A percentile compares a stretch with the other conserved stretches of the same genome.
These are phyloP conservation scores for Botryotinia narcissicola DNA, from an alignment of 2,329 filamentous ascomycete species.

Conservation along the genomic window DNA sequence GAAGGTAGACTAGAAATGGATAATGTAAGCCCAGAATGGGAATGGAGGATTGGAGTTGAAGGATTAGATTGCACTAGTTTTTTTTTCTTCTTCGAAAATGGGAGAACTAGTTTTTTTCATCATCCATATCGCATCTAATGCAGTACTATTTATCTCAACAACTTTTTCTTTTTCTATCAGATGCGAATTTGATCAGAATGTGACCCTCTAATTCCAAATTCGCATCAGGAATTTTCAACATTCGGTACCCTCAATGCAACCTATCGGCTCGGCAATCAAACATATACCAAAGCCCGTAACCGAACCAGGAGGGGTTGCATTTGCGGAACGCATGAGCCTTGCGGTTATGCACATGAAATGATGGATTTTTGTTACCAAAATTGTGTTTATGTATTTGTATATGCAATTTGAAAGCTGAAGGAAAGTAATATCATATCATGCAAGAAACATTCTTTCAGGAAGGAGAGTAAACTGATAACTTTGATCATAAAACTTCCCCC, in stretches of 20 bases:
- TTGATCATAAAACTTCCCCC: not conserved
- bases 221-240: not conserved
- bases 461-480: not conserved
- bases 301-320: not conserved
- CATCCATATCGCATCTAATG: not conserved
- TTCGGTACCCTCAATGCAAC: not conserved
- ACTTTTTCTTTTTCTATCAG: not conserved
- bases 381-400: not conserved
- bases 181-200: not conserved
- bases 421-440: not conserved
- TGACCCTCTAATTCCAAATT: not conserved
- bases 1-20: not conserved
- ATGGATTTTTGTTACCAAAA: not conserved
- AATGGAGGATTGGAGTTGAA: not conserved
- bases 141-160: not conserved
- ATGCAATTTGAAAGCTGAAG: not conserved
- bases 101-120: not conserved
- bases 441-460: not conserved
- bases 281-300: not conserved
- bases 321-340: not conserved
- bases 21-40: not conserved
- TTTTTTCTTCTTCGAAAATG: not conserved
- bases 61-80: not conserved
- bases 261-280: not conserved
- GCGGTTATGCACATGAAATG: not conserved